Conservation (phyloP, 352 stramenopile genomes). For the Thraustotheca clavata region DNA sequence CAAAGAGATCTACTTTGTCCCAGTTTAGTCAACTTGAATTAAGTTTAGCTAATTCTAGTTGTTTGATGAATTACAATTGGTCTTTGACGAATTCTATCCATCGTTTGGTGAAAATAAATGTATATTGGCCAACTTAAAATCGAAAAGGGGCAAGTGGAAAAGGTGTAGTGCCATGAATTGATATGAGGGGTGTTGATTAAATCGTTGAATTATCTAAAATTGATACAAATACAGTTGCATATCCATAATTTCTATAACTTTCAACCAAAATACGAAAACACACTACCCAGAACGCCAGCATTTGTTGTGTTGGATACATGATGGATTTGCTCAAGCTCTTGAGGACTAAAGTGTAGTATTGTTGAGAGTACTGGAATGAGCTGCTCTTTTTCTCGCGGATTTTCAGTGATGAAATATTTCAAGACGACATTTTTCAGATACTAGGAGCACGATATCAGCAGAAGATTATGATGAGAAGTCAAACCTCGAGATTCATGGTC, state of each 20-base stretch:
- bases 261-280: constrained; percentile 65
- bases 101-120: too few relatives aligned
- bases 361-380: constrained; percentile 72
- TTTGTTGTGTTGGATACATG: constrained; percentile 33
- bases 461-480: not conserved
- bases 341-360: constrained; percentile 59
- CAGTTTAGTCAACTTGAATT: too few relatives aligned
- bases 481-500: not conserved
- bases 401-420: constrained; percentile 77
- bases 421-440: constrained; percentile 82
- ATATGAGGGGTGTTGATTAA: too few relatives aligned
- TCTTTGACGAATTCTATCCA: too few relatives aligned
- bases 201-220: too few relatives aligned
- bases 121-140: too few relatives aligned
- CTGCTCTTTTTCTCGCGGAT: constrained; percentile 60
- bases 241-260: not conserved
- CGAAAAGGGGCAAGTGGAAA: too few relatives aligned
- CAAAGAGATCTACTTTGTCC: too few relatives aligned
- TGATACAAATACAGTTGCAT: too few relatives aligned
- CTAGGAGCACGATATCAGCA: constrained; percentile 25
- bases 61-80: too few relatives aligned
- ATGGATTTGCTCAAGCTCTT: constrained; percentile 53
- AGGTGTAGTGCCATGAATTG: too few relatives aligned
- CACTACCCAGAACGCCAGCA: constrained; percentile 46
- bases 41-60: too few relatives aligned